phyloP scores from a whole-genome alignment of 352 stramenopile species.

The Globisporangium spiculum region DNA sequence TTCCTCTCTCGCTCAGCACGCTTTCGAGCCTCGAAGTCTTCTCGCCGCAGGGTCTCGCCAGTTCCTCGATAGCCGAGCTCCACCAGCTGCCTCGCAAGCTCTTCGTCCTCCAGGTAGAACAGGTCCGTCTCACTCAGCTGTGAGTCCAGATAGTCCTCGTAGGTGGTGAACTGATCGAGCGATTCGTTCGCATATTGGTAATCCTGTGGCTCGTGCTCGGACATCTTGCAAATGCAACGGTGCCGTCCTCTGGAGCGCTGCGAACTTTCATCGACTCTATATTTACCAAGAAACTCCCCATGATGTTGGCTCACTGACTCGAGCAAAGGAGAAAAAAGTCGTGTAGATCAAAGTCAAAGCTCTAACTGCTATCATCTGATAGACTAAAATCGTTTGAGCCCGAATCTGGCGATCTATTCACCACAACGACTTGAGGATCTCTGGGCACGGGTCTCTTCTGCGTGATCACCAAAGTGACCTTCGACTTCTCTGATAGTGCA shows the following conservation, averaged over 20 bases:
- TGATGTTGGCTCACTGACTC: not conserved
- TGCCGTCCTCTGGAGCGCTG: not conserved
- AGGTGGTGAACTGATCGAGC: constrained; percentile 89
- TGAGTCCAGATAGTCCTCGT: constrained; percentile 94
- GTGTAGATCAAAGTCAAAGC: not conserved
- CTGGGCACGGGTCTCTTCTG: not conserved
- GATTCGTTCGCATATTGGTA: constrained; percentile 78
- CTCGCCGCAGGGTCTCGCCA: constrained; percentile 88
- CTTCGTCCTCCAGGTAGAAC: constrained; percentile 94
- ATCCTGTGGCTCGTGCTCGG: constrained; percentile 53
- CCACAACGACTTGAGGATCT: not conserved
- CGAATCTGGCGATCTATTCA: constrained; percentile 7
- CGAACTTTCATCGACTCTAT: not conserved
- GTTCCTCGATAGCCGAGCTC: constrained; percentile 93
- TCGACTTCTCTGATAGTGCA: not conserved
- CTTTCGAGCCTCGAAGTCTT: constrained; percentile 92
- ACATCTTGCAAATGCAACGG: constrained; percentile 23
- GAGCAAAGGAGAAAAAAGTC: not conserved
- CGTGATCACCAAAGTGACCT: not conserved
- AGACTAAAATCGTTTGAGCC: constrained; percentile 15
- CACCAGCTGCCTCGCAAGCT: constrained; percentile 91
- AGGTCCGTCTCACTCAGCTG: constrained; percentile 92
- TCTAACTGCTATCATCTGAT: constrained; percentile 19
- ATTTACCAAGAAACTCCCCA: constrained; percentile 3
- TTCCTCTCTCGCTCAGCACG: constrained; percentile 84